Base-by-base conservation (phyloP, 108 stramenopile genomes). In the Stephanodiscus minutulus region DNA sequence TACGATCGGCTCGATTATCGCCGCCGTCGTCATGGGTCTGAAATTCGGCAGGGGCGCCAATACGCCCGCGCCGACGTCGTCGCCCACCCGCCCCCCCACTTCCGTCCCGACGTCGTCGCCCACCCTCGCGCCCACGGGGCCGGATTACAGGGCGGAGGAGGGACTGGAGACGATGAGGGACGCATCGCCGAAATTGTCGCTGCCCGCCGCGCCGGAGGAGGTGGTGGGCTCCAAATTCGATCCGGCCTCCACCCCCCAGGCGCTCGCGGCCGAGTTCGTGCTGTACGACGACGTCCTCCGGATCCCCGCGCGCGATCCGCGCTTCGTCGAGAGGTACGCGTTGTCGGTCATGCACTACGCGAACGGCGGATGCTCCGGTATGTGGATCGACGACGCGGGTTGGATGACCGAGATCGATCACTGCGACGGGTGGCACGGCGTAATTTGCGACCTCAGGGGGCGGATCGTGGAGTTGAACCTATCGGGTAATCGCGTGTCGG, bases 301-400 rank as follows among this genome's bases (percentile, higher is more conserved):
- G 7, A 17, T 71, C 27, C 70, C 77, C 0, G 64, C 70, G 10
- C 49, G 52, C 36, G 77, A 78, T 66, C 58, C 70, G 10, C 24
- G 70, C 17, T 78, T 78, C 39, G 13, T 78, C 9, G 77, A 78
- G 61, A 57, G 77, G 59, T 78, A 78, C 54, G 70, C 70, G 12
- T 27, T 78, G 29, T 22, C 59, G 8, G 77, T 78, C 8, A 46
- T 78, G 20, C 66, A 71, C 37, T 70, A 65, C 43, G 22, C 56
- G 13, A 78, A 78, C 61, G 77, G 77, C 18, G 77, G 77, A 33
- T 78, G 77, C 41, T 15, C 25, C 6, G 65, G 64, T 13, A 58
- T 66, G 22, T 78, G 77, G 77, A 70, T 64, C 13, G 64, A 58
- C 7, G 33, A 13, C 6, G 46, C 70, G 1, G 66, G 71, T 61